phyloP scores from a whole-genome alignment of 331 rosid species.

The Quercus lobata region DNA sequence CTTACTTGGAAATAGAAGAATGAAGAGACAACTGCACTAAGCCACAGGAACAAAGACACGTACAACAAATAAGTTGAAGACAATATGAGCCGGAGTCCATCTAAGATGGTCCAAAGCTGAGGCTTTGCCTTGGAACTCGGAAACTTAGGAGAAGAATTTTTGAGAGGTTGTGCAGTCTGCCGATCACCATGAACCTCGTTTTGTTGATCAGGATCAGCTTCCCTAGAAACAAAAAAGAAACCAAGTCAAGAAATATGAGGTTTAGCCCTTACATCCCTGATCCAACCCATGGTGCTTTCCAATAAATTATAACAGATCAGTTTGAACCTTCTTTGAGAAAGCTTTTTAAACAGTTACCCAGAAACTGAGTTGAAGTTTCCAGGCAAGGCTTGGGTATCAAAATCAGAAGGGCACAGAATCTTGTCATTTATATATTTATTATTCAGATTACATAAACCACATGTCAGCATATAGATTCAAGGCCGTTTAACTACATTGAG shows the following conservation, averaged over 20 bases:
- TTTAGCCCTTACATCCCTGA: conserved; percentile 4
- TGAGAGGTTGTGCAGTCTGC: conserved; percentile 24
- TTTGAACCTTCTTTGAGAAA: background rate
- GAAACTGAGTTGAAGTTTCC: too few relatives aligned
- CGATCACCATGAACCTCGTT: conserved; percentile 38
- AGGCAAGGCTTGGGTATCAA: background rate
- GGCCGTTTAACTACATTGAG: background rate
- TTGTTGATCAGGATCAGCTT: conserved; percentile 42
- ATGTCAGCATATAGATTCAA: background rate
- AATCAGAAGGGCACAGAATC: background rate
- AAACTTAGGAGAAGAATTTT: conserved; percentile 47
- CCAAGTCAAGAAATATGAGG: background rate
- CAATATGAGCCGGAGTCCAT: conserved; percentile 78
- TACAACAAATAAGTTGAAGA: conserved; percentile 81
- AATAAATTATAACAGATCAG: background rate
- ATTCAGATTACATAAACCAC: background rate
- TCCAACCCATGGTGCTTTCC: background rate
- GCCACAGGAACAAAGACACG: conserved; percentile 84
- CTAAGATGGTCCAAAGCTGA: conserved; percentile 71
- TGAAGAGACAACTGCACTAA: conserved; percentile 90
- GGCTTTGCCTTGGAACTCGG: conserved; percentile 43
- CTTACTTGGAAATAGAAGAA: conserved; percentile 93
- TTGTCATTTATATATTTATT: background rate
- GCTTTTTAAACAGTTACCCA: background rate
- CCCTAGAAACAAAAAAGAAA: conserved; percentile 39